Percentiles rank a stretch among this genome's conserved stretches.
Conservation (phyloP, 768 basidiomycete species). For the Tephrocybe sp. region DNA sequence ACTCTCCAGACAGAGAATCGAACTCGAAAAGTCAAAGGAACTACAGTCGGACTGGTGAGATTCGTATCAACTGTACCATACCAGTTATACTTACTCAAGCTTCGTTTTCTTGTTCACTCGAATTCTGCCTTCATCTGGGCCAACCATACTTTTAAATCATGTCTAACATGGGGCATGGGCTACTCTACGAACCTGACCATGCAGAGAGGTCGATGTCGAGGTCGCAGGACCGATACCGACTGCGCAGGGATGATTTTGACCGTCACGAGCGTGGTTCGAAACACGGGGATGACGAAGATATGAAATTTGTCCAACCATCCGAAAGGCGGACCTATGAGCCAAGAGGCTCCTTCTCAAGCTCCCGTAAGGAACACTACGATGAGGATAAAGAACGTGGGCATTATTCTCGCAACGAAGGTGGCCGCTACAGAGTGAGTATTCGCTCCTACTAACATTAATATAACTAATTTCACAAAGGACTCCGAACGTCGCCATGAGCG, state of each 20-base stretch:
- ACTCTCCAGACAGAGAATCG: conserved; percentile 1
- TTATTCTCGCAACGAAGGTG: background rate
- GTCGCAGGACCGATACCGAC: conserved; percentile 2
- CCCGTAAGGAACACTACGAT: conserved; percentile 1
- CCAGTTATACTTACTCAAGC: conserved; percentile 9
- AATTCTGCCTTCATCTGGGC: conserved; percentile 1
- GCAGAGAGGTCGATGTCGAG: conserved; percentile 6
- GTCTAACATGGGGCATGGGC: background rate
- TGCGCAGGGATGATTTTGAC: background rate
- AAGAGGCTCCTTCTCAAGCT: conserved; percentile 2
- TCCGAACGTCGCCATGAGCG: background rate
- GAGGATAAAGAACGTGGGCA: background rate
- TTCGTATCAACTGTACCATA: background rate
- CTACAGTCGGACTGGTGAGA: conserved; percentile 15
- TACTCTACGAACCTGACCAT: background rate
- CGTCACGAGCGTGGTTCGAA: background rate
- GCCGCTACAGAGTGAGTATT: background rate
- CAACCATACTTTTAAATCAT: background rate
- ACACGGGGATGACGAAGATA: background rate
- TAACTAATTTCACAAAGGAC: background rate
- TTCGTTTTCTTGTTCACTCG: background rate
- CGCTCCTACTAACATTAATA: background rate
- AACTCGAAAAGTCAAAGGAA: background rate
- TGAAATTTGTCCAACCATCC: background rate
- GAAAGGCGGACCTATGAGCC: background rate